phyloP scores from a whole-genome alignment of 1,284 basidiomycete genomes.

The Ceratobasidium sp. region DNA sequence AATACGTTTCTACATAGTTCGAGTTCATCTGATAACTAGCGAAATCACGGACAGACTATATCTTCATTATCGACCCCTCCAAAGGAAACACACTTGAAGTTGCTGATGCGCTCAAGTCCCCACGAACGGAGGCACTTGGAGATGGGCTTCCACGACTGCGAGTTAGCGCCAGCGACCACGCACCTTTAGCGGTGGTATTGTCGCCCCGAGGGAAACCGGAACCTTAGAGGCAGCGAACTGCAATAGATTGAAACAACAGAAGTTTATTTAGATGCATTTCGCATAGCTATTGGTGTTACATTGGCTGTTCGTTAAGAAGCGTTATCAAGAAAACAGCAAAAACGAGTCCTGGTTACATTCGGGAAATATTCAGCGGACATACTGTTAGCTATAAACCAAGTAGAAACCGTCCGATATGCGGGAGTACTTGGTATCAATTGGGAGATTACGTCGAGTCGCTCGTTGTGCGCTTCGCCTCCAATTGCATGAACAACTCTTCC shows the following conservation, averaged over 20 bases:
- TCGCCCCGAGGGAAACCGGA: not conserved
- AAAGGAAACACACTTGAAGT: constrained; percentile 57
- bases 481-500: constrained; percentile 66
- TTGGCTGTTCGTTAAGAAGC: not conserved
- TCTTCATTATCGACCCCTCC: constrained; percentile 68
- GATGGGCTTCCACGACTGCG: constrained; percentile 84
- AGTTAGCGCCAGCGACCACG: constrained; percentile 89
- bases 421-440: constrained; percentile 8
- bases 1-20: constrained; percentile 47
- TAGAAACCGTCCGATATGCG: constrained; percentile 9
- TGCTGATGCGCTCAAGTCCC: constrained; percentile 74
- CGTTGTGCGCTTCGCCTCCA: constrained; percentile 56
- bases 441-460: not conserved
- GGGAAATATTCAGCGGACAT: not conserved
- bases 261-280: not conserved
- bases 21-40: constrained; percentile 15
- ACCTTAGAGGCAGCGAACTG: not conserved
- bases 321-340: not conserved
- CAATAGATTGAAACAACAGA: not conserved
- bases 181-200: constrained; percentile 66
- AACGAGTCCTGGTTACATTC: not conserved
- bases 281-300: not conserved
- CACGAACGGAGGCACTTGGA: constrained; percentile 71
- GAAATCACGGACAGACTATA: constrained; percentile 75
- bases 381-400: constrained; percentile 14